A percentile compares a stretch with the other conserved stretches of the same genome.
Conservation (phyloP, 1,284 basidiomycete species). For the Mycosarcoma mackinlayi region DNA sequence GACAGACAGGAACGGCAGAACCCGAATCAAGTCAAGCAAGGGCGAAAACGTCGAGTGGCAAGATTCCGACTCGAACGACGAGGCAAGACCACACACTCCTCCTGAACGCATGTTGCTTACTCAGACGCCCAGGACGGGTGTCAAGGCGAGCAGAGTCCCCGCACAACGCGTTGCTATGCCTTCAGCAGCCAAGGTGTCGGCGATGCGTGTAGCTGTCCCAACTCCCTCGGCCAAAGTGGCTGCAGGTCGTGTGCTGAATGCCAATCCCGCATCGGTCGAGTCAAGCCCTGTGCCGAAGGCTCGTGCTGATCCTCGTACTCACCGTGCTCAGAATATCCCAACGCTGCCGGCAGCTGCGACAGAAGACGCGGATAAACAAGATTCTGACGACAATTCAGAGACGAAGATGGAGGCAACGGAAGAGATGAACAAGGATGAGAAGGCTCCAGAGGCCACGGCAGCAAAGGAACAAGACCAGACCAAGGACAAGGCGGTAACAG, state of each 20-base stretch:
- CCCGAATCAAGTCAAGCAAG: background rate
- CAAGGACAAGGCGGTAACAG: background rate
- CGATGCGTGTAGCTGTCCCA: conserved; percentile 23
- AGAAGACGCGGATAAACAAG: background rate
- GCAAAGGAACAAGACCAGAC: background rate
- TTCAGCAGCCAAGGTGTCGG: conserved; percentile 30
- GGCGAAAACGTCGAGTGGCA: conserved; percentile 1
- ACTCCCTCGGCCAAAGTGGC: conserved; percentile 38
- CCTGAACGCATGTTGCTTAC: conserved; percentile 14
- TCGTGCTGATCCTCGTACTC: conserved; percentile 3
- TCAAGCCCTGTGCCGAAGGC: conserved; percentile 22
- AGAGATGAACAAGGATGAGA: background rate
- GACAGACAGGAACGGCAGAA: background rate
- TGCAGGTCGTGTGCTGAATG: conserved; percentile 6
- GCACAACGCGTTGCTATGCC: conserved; percentile 28
- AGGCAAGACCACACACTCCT: conserved; percentile 12
- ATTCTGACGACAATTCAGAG: too few relatives aligned
- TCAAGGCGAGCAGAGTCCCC: conserved; percentile 40
- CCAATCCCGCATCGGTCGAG: background rate
- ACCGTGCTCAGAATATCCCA: background rate
- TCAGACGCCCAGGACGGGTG: conserved; percentile 26
- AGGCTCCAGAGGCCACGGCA: background rate
- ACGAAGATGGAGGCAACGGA: background rate
- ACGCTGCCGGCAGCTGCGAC: too few relatives aligned
- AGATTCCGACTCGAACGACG: conserved; percentile 4